Evolutionary conservation across 2,329 filamentous ascomycete species (phyloP).

Genomic region (Talaromyces atroroseus): DNA sequence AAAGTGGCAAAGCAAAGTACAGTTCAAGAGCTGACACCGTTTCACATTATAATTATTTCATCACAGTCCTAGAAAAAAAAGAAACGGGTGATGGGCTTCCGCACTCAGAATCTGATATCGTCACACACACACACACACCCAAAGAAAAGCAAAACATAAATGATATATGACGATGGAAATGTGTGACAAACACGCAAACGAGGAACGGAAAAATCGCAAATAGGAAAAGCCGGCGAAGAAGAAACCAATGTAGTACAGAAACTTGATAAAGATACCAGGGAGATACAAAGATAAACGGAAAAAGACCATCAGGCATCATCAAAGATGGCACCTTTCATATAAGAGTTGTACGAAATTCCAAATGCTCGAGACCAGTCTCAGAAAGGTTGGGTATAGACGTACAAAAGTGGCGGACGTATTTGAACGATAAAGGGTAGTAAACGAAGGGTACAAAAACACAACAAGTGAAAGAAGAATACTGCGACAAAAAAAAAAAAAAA

Average conservation of each 20-base stretch:
- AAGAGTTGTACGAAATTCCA: conserved; percentile 8
- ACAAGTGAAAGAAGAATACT: neutral
- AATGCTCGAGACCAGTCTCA: conserved; percentile 5
- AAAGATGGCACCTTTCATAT: conserved; percentile 20
- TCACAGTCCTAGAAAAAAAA: conserved; percentile 5
- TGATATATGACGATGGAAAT: conserved; percentile 10
- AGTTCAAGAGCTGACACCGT: neutral
- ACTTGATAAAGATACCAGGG: neutral
- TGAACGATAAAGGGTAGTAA: neutral
- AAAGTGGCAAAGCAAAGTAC: neutral
- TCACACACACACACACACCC: conserved; percentile 2
- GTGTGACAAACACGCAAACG: conserved; percentile 6
- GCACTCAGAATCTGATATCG: conserved; percentile 5
- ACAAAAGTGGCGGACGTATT: conserved; percentile 1
- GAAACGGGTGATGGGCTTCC: neutral
- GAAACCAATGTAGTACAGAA: neutral
- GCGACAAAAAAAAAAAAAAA: neutral
- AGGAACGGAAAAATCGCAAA: neutral
- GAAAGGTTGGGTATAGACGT: conserved; percentile 13
- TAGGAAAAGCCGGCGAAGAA: neutral
- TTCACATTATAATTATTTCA: conserved; percentile 8
- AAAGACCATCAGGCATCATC: conserved; percentile 6
- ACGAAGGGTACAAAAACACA: neutral
- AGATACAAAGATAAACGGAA: conserved; percentile 9
- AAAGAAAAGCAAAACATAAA: neutral